Evolutionary conservation across 805 yeast genomes (phyloP).

Genomic region (Ogataea thermomethanolica): DNA sequence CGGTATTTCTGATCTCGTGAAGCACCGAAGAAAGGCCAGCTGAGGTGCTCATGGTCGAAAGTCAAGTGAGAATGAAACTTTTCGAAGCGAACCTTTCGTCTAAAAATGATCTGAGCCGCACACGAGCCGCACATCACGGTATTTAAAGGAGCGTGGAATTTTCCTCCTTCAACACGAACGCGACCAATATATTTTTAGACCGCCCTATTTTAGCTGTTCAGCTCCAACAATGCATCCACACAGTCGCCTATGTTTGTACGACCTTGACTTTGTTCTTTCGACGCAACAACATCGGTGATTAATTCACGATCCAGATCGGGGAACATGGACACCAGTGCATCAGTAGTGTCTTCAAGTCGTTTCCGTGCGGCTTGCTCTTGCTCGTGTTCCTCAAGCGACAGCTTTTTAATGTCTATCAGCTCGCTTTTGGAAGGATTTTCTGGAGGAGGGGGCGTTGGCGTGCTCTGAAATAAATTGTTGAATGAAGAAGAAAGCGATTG

Average conservation of each 20-base stretch:
- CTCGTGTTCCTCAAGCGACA: slow-evolving; percentile 33
- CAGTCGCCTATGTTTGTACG: slow-evolving; percentile 59
- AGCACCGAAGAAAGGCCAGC: slow-evolving; percentile 1
- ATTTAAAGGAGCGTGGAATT: slow-evolving; percentile 1
- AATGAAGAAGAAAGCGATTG: slow-evolving; percentile 33
- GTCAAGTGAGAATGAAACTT: neutral
- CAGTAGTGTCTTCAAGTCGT: slow-evolving; percentile 45
- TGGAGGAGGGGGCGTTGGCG: slow-evolving; percentile 17
- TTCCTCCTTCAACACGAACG: slow-evolving; percentile 7
- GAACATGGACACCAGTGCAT: slow-evolving; percentile 63
- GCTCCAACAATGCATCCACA: slow-evolving; percentile 56
- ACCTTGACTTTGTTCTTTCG: slow-evolving; percentile 37
- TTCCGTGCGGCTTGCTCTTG: slow-evolving; percentile 34
- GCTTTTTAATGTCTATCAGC: slow-evolving; percentile 24
- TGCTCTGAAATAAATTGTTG: slow-evolving; percentile 18
- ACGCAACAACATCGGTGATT: slow-evolving; percentile 63
- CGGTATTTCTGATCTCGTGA: slow-evolving; percentile 17
- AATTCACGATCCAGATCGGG: slow-evolving; percentile 68
- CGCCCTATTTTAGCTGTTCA: slow-evolving; percentile 11
- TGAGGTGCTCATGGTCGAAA: neutral
- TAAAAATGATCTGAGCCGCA: slow-evolving; percentile 11
- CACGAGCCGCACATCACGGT: slow-evolving; percentile 10
- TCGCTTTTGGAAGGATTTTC: slow-evolving; percentile 18
- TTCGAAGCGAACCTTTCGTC: neutral
- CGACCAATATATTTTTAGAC: neutral